These are phyloP conservation scores for Ophiostoma quercus DNA, from an alignment of 2,329 filamentous ascomycete genomes.

Conservation along the genomic window DNA sequence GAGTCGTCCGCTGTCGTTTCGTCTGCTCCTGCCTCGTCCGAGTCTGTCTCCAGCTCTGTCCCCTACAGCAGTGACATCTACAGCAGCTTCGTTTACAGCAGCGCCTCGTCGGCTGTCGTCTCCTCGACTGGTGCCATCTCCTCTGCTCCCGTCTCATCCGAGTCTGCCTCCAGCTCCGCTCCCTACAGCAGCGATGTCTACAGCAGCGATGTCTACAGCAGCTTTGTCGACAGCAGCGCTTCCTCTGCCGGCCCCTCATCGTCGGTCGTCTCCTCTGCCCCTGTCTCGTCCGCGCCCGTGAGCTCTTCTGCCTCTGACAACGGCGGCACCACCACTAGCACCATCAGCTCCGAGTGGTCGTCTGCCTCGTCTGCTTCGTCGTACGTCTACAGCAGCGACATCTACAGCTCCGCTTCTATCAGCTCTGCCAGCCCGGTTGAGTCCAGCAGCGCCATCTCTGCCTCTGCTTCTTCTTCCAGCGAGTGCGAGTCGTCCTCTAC, in stretches of 20 bases:
- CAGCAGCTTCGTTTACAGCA: constrained; percentile 3
- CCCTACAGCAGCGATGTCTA: neutral
- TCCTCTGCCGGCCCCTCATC: neutral
- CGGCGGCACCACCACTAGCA: constrained; percentile 8
- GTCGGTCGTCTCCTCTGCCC: neutral
- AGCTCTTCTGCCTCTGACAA: constrained; percentile 3
- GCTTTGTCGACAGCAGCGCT: neutral
- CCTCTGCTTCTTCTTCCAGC: neutral
- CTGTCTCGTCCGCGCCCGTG: neutral
- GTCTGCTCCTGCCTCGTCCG: neutral
- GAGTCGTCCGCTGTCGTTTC: neutral
- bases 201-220: neutral
- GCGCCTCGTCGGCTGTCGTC: neutral
- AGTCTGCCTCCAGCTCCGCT: neutral
- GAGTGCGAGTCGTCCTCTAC: neutral
- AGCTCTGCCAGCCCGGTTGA: constrained; percentile 15
- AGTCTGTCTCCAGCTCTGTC: neutral
- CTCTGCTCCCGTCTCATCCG: neutral
- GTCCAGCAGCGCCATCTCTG: constrained; percentile 2
- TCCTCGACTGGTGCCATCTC: neutral
- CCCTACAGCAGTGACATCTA: neutral
- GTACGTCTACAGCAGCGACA: neutral
- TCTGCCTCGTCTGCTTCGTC: neutral
- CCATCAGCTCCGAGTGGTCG: constrained; percentile 10
- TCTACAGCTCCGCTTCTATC: constrained; percentile 4